phyloP scores from a whole-genome alignment of 768 basidiomycete species.

The Botryobasidium botryosum region DNA sequence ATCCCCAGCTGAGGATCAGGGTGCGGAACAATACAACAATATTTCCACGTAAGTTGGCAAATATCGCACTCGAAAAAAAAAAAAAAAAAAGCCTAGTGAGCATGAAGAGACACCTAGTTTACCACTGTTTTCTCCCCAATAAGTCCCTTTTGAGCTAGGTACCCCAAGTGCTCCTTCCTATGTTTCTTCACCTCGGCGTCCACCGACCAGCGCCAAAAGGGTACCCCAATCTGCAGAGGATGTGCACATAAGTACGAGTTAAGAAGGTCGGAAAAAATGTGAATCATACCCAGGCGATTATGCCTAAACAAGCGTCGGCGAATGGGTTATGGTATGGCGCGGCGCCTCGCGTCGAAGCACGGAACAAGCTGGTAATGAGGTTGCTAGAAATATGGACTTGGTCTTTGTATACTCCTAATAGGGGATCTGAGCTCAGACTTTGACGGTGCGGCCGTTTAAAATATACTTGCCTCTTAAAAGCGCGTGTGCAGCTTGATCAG shows the following conservation, averaged over 20 bases:
- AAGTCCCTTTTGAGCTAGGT: constrained; percentile 12
- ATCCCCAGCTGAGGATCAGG: too few species aligned
- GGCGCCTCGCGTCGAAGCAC: constrained; percentile 46
- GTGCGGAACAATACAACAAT: too few species aligned
- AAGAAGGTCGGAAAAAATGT: too few species aligned
- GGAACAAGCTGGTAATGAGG: constrained; percentile 47
- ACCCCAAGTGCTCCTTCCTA: constrained; percentile 9
- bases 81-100: too few species aligned
- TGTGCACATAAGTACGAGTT: too few species aligned
- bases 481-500: constrained; percentile 43
- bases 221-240: constrained; percentile 20
- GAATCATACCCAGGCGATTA: constrained; percentile 28
- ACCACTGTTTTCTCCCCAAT: too few species aligned
- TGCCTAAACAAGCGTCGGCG: constrained; percentile 32
- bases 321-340: constrained; percentile 42
- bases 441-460: background rate
- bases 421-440: background rate
- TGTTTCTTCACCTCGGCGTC: constrained; percentile 15
- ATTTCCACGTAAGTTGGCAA: too few species aligned
- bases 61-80: too few species aligned
- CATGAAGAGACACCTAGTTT: too few species aligned
- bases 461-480: constrained; percentile 47
- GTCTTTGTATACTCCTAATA: constrained; percentile 45
- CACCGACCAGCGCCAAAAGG: constrained; percentile 19
- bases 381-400: constrained; percentile 63